Evolutionary conservation across 441 rosid genomes (phyloP).

Genomic region (Syzygium malaccense): DNA sequence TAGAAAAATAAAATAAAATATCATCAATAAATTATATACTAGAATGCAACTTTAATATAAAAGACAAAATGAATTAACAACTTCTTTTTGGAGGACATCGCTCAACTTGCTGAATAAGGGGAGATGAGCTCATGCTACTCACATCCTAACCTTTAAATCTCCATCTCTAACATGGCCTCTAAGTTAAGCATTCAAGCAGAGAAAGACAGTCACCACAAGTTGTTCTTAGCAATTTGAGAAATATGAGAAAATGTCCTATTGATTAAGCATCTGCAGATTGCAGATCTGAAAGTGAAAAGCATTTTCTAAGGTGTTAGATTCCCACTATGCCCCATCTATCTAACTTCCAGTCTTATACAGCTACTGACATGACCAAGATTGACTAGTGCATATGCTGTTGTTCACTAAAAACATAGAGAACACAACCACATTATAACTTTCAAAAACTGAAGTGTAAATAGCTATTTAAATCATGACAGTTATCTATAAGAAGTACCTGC

Average conservation of each 20-base stretch:
- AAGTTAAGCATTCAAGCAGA: neutral
- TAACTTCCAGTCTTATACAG: neutral
- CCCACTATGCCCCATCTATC: neutral
- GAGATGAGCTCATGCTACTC: neutral
- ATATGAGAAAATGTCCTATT: neutral
- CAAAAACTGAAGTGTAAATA: neutral
- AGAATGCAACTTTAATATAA: neutral
- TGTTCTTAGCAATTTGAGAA: neutral
- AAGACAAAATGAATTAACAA: neutral
- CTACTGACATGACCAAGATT: neutral
- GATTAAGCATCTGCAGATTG: neutral
- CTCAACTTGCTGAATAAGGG: neutral
- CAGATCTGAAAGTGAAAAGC: neutral
- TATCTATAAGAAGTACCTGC: slow-evolving; percentile 51
- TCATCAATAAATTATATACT: neutral
- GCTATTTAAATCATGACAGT: neutral
- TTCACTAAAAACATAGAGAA: neutral
- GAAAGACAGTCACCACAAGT: neutral
- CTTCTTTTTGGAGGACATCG: neutral
- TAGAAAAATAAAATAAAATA: neutral
- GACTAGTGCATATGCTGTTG: neutral
- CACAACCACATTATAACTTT: neutral
- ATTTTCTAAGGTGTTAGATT: neutral
- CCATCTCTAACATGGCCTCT: neutral
- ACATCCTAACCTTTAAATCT: neutral